These are phyloP conservation scores for Wickerhamiella allomyrinae DNA, from an alignment of 805 yeast species.

Conservation along the genomic window DNA sequence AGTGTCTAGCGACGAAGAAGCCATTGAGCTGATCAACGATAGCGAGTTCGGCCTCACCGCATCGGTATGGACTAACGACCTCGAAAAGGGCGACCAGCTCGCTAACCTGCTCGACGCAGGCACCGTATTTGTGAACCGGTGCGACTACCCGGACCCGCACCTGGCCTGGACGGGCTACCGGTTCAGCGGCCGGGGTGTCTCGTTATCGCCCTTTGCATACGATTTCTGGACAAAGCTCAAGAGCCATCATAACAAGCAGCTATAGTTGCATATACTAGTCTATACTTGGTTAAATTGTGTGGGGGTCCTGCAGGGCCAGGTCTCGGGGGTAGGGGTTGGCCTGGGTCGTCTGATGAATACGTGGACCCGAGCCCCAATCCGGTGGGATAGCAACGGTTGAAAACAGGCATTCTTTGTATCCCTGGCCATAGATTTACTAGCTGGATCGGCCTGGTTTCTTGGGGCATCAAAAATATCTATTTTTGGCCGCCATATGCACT, in stretches of 20 bases:
- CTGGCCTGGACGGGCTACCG: slow-evolving; percentile 69
- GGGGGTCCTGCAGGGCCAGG: too few relatives aligned
- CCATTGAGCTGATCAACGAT: slow-evolving; percentile 57
- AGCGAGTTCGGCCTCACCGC: slow-evolving; percentile 78
- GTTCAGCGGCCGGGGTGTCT: slow-evolving; percentile 59
- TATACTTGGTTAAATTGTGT: too few relatives aligned
- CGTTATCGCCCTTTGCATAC: slow-evolving; percentile 52
- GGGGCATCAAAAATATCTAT: too few relatives aligned
- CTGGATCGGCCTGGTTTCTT: too few relatives aligned
- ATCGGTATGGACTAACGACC: slow-evolving; percentile 62
- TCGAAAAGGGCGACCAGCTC: slow-evolving; percentile 51
- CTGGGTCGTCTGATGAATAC: too few relatives aligned
- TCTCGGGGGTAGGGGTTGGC: too few relatives aligned
- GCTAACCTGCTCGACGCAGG: slow-evolving; percentile 50
- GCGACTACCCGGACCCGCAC: slow-evolving; percentile 47
- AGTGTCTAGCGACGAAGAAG: slow-evolving; percentile 62
- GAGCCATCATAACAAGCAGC: slow-evolving; percentile 22
- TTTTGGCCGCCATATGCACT: too few relatives aligned
- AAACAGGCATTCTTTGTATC: too few relatives aligned
- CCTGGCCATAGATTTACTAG: too few relatives aligned
- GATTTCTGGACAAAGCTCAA: slow-evolving; percentile 25
- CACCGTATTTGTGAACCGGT: slow-evolving; percentile 48
- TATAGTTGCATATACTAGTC: too few relatives aligned
- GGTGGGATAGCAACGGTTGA: too few relatives aligned
- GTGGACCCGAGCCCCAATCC: too few relatives aligned